Percentiles rank a stretch among this genome's conserved stretches.
These are phyloP conservation scores for Suhomyces sp. DNA, from an alignment of 805 yeast species.

Conservation along the genomic window DNA sequence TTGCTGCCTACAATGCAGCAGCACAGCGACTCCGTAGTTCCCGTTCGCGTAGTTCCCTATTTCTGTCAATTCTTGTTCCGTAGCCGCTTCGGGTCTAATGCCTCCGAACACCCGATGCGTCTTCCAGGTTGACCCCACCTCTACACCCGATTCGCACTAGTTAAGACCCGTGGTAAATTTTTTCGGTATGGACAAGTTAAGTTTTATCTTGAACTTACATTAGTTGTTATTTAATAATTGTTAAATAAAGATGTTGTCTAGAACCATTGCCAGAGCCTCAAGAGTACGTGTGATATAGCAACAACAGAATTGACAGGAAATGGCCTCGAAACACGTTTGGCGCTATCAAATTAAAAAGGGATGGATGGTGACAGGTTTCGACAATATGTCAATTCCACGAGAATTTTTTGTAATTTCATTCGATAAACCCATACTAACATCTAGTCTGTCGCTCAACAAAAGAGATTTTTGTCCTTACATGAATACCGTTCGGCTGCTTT, in stretches of 20 bases:
- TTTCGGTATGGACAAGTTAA: conserved; percentile 2
- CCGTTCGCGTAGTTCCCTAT: background rate
- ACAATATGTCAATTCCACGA: background rate
- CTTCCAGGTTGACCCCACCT: background rate
- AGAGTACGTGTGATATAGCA: conserved; percentile 34
- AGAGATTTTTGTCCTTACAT: conserved; percentile 84
- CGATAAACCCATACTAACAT: conserved; percentile 15
- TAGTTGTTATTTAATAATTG: background rate
- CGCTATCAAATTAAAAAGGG: background rate
- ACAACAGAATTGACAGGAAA: background rate
- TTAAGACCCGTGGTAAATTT: conserved; percentile 6
- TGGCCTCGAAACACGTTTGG: background rate
- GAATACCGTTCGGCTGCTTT: conserved; percentile 94
- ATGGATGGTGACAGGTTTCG: background rate
- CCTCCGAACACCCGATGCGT: conserved; percentile 1
- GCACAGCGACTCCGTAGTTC: background rate
- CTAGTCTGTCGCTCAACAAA: conserved; percentile 31
- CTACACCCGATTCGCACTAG: conserved; percentile 2
- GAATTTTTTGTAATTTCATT: background rate
- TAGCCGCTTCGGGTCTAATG: background rate
- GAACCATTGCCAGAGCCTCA: conserved; percentile 41
- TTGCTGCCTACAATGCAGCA: background rate
- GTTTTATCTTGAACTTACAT: background rate
- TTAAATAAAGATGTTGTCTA: conserved; percentile 35
- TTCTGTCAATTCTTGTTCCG: background rate